Conservation (phyloP, 805 yeast genomes). For the Wickerhamomyces queroliae region DNA sequence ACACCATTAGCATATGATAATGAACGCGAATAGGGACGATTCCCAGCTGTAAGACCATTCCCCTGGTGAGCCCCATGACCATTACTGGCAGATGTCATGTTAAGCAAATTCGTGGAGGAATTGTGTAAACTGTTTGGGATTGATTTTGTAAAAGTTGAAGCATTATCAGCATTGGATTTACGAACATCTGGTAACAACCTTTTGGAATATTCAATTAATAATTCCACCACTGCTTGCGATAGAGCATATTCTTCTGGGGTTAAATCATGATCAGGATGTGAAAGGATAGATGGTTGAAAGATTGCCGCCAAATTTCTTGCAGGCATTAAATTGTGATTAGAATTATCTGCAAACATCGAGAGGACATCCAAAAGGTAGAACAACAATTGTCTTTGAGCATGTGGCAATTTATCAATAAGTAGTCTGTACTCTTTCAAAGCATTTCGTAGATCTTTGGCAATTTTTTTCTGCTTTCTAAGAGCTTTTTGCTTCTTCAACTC, state of each 20-base stretch:
- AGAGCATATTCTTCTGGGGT: conserved; percentile 87
- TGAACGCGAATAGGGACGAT: conserved; percentile 33
- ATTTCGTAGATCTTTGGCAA: conserved; percentile 57
- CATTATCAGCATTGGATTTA: conserved; percentile 15
- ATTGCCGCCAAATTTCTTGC: conserved; percentile 91
- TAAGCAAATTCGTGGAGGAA: background rate
- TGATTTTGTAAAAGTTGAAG: background rate
- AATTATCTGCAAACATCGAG: conserved; percentile 75
- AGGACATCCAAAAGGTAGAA: conserved; percentile 83
- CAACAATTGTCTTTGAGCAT: conserved; percentile 72
- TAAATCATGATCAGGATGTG: conserved; percentile 91
- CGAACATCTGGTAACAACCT: conserved; percentile 58
- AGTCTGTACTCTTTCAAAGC: conserved; percentile 68
- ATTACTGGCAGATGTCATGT: background rate
- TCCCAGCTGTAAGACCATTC: background rate
- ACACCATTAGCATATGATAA: conserved; percentile 41
- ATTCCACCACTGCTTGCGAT: conserved; percentile 82
- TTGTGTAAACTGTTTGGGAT: background rate
- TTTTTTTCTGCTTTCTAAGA: conserved; percentile 41
- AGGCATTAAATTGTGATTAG: conserved; percentile 82
- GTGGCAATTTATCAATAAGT: conserved; percentile 66
- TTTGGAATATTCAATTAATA: conserved; percentile 80
- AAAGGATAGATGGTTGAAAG: conserved; percentile 92
- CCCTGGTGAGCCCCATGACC: background rate
- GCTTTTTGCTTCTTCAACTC: conserved; percentile 26